Evolutionary conservation across 495 filamentous ascomycete species (phyloP).

Genomic region (Hypoxylon fuscum): DNA sequence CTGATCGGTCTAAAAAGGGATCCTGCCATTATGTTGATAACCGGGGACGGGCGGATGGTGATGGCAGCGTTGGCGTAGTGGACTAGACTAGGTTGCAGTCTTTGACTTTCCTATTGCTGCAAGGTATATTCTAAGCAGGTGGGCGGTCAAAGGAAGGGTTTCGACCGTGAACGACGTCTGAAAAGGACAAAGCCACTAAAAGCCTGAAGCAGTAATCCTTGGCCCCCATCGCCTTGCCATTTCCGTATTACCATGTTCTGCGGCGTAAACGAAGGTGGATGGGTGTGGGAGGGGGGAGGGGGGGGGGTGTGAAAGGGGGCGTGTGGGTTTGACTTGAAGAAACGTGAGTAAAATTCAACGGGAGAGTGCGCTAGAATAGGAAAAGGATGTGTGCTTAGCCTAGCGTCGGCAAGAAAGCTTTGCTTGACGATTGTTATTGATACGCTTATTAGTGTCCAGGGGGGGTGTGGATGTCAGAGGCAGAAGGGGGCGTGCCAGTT

Average conservation of each 20-base stretch:
- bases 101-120: slow-evolving; percentile 45
- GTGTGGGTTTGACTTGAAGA: slow-evolving; percentile 30
- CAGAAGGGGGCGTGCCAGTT: slow-evolving; percentile 32
- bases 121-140: slow-evolving; percentile 43
- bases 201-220: slow-evolving; percentile 44
- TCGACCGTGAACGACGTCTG: slow-evolving; percentile 41
- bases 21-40: slow-evolving; percentile 47
- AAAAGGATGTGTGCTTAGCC: slow-evolving; percentile 41
- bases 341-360: slow-evolving; percentile 34
- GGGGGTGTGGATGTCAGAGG: slow-evolving; percentile 24
- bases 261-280: slow-evolving; percentile 37
- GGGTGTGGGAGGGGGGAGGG: slow-evolving; percentile 9
- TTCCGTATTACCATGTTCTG: slow-evolving; percentile 40
- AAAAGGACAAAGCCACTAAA: slow-evolving; percentile 42
- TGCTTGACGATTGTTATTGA: slow-evolving; percentile 27
- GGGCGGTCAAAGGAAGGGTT: slow-evolving; percentile 47
- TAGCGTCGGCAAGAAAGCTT: slow-evolving; percentile 32
- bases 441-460: slow-evolving; percentile 21
- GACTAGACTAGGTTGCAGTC: slow-evolving; percentile 42
- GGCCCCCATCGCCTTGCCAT: slow-evolving; percentile 43
- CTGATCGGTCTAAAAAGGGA: slow-evolving; percentile 46
- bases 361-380: slow-evolving; percentile 35
- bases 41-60: slow-evolving; percentile 47
- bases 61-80: slow-evolving; percentile 45
- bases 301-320: slow-evolving; percentile 14